A percentile compares a stretch with the other conserved stretches of the same genome.
phyloP scores from a whole-genome alignment of 2,329 filamentous ascomycete genomes.

The Periconia macrospinosa region DNA sequence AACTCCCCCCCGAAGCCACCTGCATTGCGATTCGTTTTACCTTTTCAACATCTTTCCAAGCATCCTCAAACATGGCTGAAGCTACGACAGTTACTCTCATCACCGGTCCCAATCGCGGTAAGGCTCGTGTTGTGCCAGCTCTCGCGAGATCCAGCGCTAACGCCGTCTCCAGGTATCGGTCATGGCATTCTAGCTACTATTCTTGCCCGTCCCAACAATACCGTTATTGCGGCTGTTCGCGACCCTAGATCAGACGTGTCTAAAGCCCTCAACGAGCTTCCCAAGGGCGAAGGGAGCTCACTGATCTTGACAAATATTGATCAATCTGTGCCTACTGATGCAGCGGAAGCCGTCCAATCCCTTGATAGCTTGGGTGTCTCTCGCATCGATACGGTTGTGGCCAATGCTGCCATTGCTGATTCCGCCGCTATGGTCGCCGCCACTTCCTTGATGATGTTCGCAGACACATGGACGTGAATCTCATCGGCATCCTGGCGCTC shows the following conservation, averaged over 20 bases:
- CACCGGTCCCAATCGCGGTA: no score
- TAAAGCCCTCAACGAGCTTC: constrained; percentile 8
- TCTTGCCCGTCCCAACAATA: constrained; percentile 9
- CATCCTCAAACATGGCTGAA: no score
- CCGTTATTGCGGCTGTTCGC: constrained; percentile 8
- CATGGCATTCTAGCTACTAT: constrained; percentile 8
- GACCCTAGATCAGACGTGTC: not conserved
- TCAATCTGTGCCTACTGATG: not conserved
- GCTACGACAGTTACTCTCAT: no score
- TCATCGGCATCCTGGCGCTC: constrained; percentile 25
- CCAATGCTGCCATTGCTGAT: constrained; percentile 51
- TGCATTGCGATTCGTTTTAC: no score
- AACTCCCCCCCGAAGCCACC: no score
- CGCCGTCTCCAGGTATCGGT: constrained; percentile 11
- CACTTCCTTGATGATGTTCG: constrained; percentile 42
- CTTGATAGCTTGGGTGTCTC: constrained; percentile 42
- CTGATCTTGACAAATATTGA: constrained; percentile 12
- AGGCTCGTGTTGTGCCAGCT: no score
- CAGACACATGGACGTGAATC: constrained; percentile 47
- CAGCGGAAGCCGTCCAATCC: constrained; percentile 10
- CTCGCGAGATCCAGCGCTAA: not conserved
- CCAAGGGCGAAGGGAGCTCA: constrained; percentile 4
- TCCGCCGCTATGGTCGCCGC: constrained; percentile 34
- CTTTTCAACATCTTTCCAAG: no score
- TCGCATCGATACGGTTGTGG: constrained; percentile 53